Conservation (phyloP, 805 yeast species). For the Kodamaea laetipori region DNA sequence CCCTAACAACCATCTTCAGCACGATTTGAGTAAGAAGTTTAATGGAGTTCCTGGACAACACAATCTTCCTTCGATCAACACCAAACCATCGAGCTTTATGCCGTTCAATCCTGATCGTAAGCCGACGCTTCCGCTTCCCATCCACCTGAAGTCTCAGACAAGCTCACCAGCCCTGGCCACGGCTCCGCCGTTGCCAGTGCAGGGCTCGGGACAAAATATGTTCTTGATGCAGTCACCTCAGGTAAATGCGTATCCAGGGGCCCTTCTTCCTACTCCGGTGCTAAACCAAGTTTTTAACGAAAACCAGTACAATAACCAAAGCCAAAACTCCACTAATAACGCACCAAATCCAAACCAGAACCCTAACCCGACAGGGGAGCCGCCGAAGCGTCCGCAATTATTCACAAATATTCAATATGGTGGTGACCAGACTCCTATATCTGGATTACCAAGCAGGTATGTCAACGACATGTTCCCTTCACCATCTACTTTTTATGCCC, state of each 20-base stretch:
- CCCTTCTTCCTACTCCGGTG: conserved; percentile 34
- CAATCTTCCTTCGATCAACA: conserved; percentile 22
- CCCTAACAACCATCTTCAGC: background rate
- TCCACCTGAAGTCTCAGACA: conserved; percentile 40
- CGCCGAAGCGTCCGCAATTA: conserved; percentile 11
- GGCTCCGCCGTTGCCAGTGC: conserved; percentile 39
- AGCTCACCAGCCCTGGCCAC: conserved; percentile 42
- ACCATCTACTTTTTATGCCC: conserved; percentile 72
- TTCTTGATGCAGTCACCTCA: conserved; percentile 19
- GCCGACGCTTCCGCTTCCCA: conserved; percentile 40
- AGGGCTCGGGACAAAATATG: conserved; percentile 1
- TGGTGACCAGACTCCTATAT: conserved; percentile 71
- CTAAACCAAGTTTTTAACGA: conserved; percentile 34
- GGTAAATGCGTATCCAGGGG: conserved; percentile 23
- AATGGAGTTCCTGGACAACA: conserved; percentile 7
- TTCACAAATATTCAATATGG: conserved; percentile 13
- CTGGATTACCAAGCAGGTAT: conserved; percentile 70
- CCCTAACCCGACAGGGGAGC: conserved; percentile 8
- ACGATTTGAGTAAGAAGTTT: conserved; percentile 8
- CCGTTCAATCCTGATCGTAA: conserved; percentile 35
- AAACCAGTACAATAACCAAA: conserved; percentile 14
- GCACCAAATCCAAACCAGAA: background rate
- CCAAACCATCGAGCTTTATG: conserved; percentile 16
- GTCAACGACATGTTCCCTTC: conserved; percentile 76
- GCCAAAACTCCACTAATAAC: background rate